Conservation (phyloP, 257 asterid species). For the Solanum virginianum region DNA sequence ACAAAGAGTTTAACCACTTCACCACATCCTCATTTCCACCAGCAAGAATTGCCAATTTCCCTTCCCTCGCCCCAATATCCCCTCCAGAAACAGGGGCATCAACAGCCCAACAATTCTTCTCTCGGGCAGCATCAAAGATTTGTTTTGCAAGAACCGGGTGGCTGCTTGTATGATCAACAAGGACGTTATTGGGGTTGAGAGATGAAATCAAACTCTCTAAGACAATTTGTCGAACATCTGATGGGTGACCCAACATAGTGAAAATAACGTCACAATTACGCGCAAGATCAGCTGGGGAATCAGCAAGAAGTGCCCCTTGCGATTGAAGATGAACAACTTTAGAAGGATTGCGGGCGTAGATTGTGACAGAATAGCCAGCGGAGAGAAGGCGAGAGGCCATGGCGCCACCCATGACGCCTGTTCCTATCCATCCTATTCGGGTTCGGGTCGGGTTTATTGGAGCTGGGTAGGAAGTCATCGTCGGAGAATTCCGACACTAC, state of each 20-base stretch:
- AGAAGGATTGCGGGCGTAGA: slow-evolving; percentile 66
- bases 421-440: slow-evolving; percentile 82
- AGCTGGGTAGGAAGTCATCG: slow-evolving; percentile 28
- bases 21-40: slow-evolving; percentile 58
- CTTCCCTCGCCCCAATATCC: slow-evolving; percentile 66
- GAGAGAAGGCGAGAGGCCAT: slow-evolving; percentile 81
- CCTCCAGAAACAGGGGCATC: slow-evolving; percentile 95
- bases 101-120: slow-evolving; percentile 31
- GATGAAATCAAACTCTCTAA: slow-evolving; percentile 37
- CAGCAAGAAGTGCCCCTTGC: slow-evolving; percentile 52
- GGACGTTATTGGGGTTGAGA: slow-evolving; percentile 33
- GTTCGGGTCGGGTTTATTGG: slow-evolving; percentile 44
- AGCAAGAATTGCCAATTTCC: slow-evolving; percentile 56
- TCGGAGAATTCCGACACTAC: not conserved
- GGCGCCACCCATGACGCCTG: slow-evolving; percentile 88
- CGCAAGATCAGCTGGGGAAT: slow-evolving; percentile 44
- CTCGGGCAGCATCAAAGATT: slow-evolving; percentile 33
- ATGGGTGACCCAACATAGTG: slow-evolving; percentile 86
- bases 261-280: slow-evolving; percentile 38
- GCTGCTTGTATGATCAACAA: slow-evolving; percentile 77
- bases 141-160: slow-evolving; percentile 49
- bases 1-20: slow-evolving; percentile 60
- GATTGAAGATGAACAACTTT: slow-evolving; percentile 44
- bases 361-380: slow-evolving; percentile 57
- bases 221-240: slow-evolving; percentile 62